Base-by-base conservation (phyloP, 1,284 basidiomycete genomes). In the Ceratobasidium sp. region DNA sequence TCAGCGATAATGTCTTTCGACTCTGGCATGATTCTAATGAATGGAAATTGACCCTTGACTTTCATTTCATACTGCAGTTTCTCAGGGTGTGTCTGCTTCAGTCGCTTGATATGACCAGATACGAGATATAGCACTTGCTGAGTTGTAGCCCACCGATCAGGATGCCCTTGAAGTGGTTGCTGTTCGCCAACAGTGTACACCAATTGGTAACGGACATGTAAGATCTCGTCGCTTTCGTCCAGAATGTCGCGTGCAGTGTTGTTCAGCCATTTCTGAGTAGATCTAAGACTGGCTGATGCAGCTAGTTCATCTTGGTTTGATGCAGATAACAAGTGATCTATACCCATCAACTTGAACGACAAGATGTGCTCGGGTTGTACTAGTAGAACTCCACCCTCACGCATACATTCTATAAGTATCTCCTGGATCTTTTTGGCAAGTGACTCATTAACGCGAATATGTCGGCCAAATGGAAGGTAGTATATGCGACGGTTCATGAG, bases 221-320 rank as follows among this genome's bases (percentile, higher is more conserved):
- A 79, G 26, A 87, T 80, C 69, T 87, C 85, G 65, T 87, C 85
- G 73, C 85, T 86, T 75, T 87, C 85, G 59, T 87, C 86, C 2
- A 87, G 75, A 30, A 87, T 78, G 61, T 87, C 85, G 18, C 84
- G 79, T 4, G 80, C 77, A 50, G 74, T 61, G 0, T 61, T 65
- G 45, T 78, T 64, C 1, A 86, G 74, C 84, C 84, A 85, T n/a
- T 65, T 72, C 43, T 83, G 80, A 0, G 77, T 74, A 0, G 73
- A 48, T 18, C 80, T 73, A 10, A 80, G 69, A 30, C 71, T 46
- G 18, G 61, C 10, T 1, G 64, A 39, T 8, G 32, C 23, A 43
- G 53, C 43, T 74, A 41, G 70, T 70, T 43, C 39, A 4, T 77
- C 69, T 67, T 26, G 73, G n/a, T 32, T 1, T 2, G 1, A 21